phyloP scores from a whole-genome alignment of 2,329 filamentous ascomycete genomes.

The Pyrenophora teres region DNA sequence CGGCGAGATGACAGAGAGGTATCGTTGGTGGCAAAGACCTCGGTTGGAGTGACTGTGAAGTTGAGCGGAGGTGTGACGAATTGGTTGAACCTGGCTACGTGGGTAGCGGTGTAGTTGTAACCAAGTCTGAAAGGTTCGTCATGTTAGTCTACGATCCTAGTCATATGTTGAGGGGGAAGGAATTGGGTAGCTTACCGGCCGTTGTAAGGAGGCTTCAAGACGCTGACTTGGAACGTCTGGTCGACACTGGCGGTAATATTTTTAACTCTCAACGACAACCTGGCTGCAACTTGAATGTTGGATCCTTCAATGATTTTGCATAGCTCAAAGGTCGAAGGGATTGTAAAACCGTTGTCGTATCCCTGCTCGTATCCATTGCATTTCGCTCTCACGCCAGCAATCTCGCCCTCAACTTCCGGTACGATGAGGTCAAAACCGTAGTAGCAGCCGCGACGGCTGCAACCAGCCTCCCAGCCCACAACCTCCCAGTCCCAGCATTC shows the following conservation, averaged over 20 bases:
- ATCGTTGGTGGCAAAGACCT: too few species aligned
- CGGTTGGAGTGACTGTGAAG: conserved; percentile 8
- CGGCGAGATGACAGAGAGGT: too few species aligned
- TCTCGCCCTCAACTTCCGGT: conserved; percentile 14
- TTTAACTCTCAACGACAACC: conserved; percentile 6
- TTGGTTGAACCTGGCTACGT: not conserved
- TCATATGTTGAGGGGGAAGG: too few species aligned
- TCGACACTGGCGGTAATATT: not conserved
- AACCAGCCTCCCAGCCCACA: conserved; percentile 22
- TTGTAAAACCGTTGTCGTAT: conserved; percentile 12
- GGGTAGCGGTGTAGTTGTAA: not conserved
- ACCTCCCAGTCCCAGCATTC: conserved; percentile 28
- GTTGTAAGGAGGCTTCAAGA: not conserved
- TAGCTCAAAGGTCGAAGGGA: conserved; percentile 2
- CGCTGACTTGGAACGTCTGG: conserved; percentile 1
- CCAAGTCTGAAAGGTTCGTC: not conserved
- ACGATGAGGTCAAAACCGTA: conserved; percentile 32
- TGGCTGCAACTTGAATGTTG: conserved; percentile 24
- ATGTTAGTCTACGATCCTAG: too few species aligned
- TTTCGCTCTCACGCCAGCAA: conserved; percentile 18
- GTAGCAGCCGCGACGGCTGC: conserved; percentile 23
- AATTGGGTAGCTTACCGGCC: too few species aligned
- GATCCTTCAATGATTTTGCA: conserved; percentile 23
- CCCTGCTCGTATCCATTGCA: conserved; percentile 26
- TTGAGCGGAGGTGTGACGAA: conserved; percentile 16